Conservation (phyloP, 176 grass and related monocot species). For the Tillandsia leiboldiana region DNA sequence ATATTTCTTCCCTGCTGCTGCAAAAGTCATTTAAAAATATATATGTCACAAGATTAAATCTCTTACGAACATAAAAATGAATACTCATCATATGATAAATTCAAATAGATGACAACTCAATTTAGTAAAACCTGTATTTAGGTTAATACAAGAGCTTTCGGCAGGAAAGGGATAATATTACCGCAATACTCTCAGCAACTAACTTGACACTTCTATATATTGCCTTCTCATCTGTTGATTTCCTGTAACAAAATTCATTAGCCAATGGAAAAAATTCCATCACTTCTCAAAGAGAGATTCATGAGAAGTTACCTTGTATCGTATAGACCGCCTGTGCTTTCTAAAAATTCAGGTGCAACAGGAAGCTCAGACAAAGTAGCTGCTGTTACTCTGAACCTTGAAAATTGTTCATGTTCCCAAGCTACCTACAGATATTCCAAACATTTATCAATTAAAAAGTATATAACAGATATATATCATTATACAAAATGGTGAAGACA, state of each 20-base stretch:
- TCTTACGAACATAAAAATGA: not conserved
- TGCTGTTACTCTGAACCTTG: constrained; percentile 94
- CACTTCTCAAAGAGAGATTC: constrained; percentile 7
- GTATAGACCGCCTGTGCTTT: constrained; percentile 64
- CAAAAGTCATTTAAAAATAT: too few relatives aligned
- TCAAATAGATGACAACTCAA: not conserved
- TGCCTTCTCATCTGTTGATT: constrained; percentile 54
- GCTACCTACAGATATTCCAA: constrained; percentile 53
- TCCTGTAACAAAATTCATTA: constrained; percentile 36
- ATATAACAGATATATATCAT: not conserved
- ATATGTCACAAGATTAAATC: too few relatives aligned
- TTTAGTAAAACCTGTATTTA: not conserved
- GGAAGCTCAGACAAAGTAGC: constrained; percentile 84
- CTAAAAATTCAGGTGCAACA: constrained; percentile 73
- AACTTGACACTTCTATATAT: constrained; percentile 70
- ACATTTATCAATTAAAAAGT: not conserved
- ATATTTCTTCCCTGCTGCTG: too few relatives aligned
- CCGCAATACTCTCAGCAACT: constrained; percentile 85
- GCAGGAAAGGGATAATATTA: constrained; percentile 31
- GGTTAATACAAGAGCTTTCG: not conserved
- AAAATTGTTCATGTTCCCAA: constrained; percentile 99
- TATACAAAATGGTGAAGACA: not conserved
- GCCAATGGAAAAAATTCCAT: not conserved
- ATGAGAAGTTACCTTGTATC: constrained; percentile 54
- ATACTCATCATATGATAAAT: not conserved